A percentile compares a stretch with the other conserved stretches of the same genome.
These are phyloP conservation scores for Ogataea glucozyma DNA, from an alignment of 805 yeast genomes.

Conservation along the genomic window DNA sequence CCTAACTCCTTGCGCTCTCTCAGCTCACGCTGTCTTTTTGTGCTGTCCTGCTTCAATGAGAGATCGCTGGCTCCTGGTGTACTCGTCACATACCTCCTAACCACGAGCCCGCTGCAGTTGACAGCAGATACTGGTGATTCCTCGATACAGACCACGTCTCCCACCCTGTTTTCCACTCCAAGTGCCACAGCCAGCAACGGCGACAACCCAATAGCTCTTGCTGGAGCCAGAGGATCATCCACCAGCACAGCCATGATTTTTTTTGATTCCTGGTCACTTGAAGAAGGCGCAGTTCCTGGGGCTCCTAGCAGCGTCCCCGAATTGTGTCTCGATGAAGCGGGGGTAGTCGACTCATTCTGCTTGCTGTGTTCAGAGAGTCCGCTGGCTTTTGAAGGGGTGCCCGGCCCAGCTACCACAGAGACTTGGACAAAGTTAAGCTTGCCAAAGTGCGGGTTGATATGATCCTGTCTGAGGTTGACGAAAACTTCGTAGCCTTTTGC, in stretches of 20 bases:
- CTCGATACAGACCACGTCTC: slow-evolving; percentile 55
- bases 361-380: slow-evolving; percentile 14
- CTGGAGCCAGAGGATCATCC: slow-evolving; percentile 36
- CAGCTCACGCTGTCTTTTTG: slow-evolving; percentile 24
- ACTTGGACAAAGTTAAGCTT: slow-evolving; percentile 49
- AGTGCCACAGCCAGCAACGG: slow-evolving; percentile 55
- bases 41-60: slow-evolving; percentile 35
- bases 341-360: slow-evolving; percentile 5
- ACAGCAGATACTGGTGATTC: slow-evolving; percentile 30
- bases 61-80: slow-evolving; percentile 36
- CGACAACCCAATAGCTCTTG: slow-evolving; percentile 53
- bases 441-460: slow-evolving; percentile 34
- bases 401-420: slow-evolving; percentile 55
- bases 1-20: slow-evolving; percentile 24
- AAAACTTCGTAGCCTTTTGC: slow-evolving; percentile 42
- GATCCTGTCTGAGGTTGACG: slow-evolving; percentile 42
- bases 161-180: slow-evolving; percentile 50
- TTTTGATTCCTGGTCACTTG: background rate
- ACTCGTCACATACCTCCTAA: slow-evolving; percentile 58
- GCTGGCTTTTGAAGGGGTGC: slow-evolving; percentile 30
- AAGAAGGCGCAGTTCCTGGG: background rate
- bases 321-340: slow-evolving; percentile 12
- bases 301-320: slow-evolving; percentile 14
- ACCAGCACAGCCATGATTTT: slow-evolving; percentile 54
- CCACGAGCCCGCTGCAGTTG: slow-evolving; percentile 28